These are phyloP conservation scores for Adansonia digitata DNA, from an alignment of 345 rosid species.

Conservation along the genomic window DNA sequence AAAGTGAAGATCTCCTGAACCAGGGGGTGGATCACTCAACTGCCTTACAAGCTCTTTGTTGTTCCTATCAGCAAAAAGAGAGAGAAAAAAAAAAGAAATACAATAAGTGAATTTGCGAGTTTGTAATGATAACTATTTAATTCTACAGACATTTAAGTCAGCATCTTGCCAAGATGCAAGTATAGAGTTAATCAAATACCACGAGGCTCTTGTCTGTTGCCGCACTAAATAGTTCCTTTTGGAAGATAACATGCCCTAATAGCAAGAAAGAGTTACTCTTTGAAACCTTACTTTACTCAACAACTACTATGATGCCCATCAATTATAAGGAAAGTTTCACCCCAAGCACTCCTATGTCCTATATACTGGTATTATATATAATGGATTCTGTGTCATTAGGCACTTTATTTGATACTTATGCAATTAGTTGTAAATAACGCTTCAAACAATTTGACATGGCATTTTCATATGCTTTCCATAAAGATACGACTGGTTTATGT, in stretches of 20 bases:
- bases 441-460: not conserved
- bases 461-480: not conserved
- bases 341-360: not conserved
- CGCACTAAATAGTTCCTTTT: not conserved
- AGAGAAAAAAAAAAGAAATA: not conserved
- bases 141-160: not conserved
- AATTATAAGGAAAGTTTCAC: not conserved
- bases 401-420: not conserved
- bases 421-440: not conserved
- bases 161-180: not conserved
- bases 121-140: not conserved
- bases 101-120: not conserved
- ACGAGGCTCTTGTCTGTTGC: not conserved
- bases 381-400: not conserved
- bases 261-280: not conserved
- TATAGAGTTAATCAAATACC: not conserved
- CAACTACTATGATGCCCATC: not conserved
- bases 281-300: not conserved
- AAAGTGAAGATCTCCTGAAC: conserved; percentile 54
- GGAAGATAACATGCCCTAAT: not conserved
- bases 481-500: not conserved
- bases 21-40: conserved; percentile 35
- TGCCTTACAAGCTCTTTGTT: conserved; percentile 41
- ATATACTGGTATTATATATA: not conserved
- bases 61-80: conserved; percentile 30